Conservation (phyloP, 345 rosid species). For the Aegle marmelos region DNA sequence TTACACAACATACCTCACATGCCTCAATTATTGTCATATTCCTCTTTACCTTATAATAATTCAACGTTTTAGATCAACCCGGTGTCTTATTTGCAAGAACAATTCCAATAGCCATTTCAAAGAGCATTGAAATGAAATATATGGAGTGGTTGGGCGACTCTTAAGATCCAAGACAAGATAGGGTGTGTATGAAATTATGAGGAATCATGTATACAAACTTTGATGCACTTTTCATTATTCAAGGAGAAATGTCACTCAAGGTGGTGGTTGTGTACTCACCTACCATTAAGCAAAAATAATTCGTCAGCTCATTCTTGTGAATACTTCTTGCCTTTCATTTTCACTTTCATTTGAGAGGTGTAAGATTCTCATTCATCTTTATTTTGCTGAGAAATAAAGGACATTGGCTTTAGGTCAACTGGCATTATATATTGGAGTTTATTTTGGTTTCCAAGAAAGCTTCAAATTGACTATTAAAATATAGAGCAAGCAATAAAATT, state of each 20-base stretch:
- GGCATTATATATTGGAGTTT: not conserved
- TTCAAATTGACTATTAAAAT: not conserved
- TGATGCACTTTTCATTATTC: conserved; percentile 9
- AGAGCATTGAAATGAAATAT: conserved; percentile 3
- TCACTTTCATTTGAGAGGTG: conserved; percentile 4
- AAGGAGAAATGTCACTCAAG: conserved; percentile 10
- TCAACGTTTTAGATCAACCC: conserved; percentile 1
- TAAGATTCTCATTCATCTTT: not conserved
- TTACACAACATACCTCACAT: conserved; percentile 14
- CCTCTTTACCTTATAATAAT: not conserved
- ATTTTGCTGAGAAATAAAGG: not conserved
- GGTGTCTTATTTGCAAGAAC: not conserved
- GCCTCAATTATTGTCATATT: conserved; percentile 16
- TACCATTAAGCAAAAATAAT: conserved; percentile 4
- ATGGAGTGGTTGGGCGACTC: conserved; percentile 20
- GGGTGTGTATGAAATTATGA: conserved; percentile 6
- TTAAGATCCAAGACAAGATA: conserved; percentile 21
- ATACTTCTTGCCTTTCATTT: not conserved
- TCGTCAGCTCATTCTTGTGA: not conserved
- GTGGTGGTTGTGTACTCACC: conserved; percentile 29
- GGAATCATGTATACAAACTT: not conserved
- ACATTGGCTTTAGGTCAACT: conserved; percentile 2
- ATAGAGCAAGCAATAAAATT: not conserved
- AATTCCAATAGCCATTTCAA: not conserved
- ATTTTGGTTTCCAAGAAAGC: not conserved